phyloP scores from a whole-genome alignment of 768 basidiomycete genomes.

The Termitomyces sp. region DNA sequence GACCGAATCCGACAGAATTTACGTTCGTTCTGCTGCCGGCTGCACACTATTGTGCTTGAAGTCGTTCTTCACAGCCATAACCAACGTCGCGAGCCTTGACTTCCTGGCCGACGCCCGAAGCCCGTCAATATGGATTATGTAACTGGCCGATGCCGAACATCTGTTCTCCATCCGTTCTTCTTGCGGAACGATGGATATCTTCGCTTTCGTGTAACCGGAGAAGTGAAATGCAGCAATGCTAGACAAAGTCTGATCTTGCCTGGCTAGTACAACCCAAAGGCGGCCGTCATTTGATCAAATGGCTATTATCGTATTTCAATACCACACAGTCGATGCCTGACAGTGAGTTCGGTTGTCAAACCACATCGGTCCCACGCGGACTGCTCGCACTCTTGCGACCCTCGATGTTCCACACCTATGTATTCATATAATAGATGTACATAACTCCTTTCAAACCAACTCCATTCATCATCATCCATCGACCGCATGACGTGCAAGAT shows the following conservation, averaged over 20 bases:
- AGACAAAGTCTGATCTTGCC: not conserved
- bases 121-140: not conserved
- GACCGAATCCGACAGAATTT: not conserved
- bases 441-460: not conserved
- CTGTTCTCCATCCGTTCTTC: slow-evolving; percentile 2
- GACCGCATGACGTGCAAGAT: slow-evolving; percentile 1
- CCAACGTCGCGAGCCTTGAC: not conserved
- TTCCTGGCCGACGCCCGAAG: no score
- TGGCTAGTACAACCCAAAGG: not conserved
- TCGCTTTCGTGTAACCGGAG: not conserved
- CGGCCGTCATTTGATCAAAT: not conserved
- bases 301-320: not conserved
- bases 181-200: not conserved
- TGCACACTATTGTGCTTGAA: no score
- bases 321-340: no score
- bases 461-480: not conserved
- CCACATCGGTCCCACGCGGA: no score
- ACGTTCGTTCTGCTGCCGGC: not conserved
- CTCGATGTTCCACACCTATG: not conserved
- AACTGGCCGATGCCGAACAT: not conserved
- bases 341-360: no score
- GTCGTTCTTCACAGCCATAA: not conserved
- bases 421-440: not conserved
- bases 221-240: not conserved
- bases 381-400: no score